Base-by-base conservation (phyloP, 2,329 filamentous ascomycete species). In the Fusarium piperis region DNA sequence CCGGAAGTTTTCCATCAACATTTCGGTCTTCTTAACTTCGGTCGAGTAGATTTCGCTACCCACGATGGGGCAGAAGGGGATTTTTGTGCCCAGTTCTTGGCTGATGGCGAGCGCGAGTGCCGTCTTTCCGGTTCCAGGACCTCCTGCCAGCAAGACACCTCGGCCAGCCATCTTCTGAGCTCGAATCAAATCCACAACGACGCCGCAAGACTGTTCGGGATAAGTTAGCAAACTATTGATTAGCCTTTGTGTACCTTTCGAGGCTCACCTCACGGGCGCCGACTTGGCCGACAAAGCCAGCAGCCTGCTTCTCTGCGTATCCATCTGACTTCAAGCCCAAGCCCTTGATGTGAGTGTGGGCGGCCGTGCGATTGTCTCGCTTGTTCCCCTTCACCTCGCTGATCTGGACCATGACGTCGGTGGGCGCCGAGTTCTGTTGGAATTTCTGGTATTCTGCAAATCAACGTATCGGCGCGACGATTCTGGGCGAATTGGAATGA, bases 1-100 rank as follows among this genome's bases (percentile, higher is more conserved):
- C 80, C 96, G 90, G 83, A 99, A 99, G 85, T 98, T 98, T 87
- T 99, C 96, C 96, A 98, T 98, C 80, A 99, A 85, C 74, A 97
- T 93, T 83, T 99, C 96, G 56, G 96, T 99, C 90, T 99, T 99
- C 90, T 99, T 99, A 72, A 99, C 95, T 83, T 99, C 96, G 51
- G 95, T 92, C 75, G 94, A 97, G 85, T 98, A 99, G 78, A 99
- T 93, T 83, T 99, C 96, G 86, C 95, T 98, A 76, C 95, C 96
- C 59, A 98, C 96, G 79, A 99, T 98, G 39, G 95, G 95, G 82
- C 96, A 98, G 81, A 99, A 99, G 8, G 96, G 96, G 64, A 99
- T 97, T 86, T 98, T 98, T 56, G 95, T 98, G 75, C 96, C 96
- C 73, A 99, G 88, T 82, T 99, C 96, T 84, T 98, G 96, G 82